These are phyloP conservation scores for Begonia loranthoides DNA, from an alignment of 306 rosid species.

Conservation along the genomic window DNA sequence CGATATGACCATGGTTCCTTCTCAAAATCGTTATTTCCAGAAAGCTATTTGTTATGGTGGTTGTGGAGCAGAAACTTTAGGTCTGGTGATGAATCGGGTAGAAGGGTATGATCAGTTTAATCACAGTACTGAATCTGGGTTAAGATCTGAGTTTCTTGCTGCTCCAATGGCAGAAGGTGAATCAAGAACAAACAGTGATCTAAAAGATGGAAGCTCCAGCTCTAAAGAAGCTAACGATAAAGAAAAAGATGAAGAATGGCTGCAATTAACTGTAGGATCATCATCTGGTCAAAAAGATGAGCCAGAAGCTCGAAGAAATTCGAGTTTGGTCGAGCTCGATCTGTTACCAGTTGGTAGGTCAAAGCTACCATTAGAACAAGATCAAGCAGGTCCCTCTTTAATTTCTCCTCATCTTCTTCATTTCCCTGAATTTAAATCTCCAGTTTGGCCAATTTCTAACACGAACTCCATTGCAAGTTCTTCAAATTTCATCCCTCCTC, in stretches of 20 bases:
- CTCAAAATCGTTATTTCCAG: conserved; percentile 21
- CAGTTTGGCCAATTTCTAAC: conserved; percentile 4
- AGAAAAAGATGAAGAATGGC: conserved; percentile 40
- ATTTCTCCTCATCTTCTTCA: background rate
- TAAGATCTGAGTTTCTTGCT: conserved; percentile 37
- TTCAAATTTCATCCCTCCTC: conserved; percentile 10
- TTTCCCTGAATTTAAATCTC: conserved; percentile 6
- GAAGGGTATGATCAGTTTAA: conserved; percentile 24
- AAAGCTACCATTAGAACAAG: background rate
- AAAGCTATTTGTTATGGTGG: conserved; percentile 22
- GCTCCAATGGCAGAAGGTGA: conserved; percentile 29
- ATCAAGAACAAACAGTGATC: conserved; percentile 30
- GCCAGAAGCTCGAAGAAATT: background rate
- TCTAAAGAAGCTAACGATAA: conserved; percentile 18
- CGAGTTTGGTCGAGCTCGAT: conserved; percentile 51
- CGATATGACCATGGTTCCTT: conserved; percentile 74
- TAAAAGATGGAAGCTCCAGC: conserved; percentile 12
- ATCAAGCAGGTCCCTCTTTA: background rate
- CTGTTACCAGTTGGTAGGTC: conserved; percentile 23
- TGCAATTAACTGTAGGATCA: conserved; percentile 60
- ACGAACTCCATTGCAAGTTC: background rate
- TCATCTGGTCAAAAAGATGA: background rate
- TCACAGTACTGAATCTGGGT: background rate
- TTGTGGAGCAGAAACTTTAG: conserved; percentile 15
- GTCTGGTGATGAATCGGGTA: background rate